Base-by-base conservation (phyloP, 75 land plant genomes). In the Cupressus sempervirens region DNA sequence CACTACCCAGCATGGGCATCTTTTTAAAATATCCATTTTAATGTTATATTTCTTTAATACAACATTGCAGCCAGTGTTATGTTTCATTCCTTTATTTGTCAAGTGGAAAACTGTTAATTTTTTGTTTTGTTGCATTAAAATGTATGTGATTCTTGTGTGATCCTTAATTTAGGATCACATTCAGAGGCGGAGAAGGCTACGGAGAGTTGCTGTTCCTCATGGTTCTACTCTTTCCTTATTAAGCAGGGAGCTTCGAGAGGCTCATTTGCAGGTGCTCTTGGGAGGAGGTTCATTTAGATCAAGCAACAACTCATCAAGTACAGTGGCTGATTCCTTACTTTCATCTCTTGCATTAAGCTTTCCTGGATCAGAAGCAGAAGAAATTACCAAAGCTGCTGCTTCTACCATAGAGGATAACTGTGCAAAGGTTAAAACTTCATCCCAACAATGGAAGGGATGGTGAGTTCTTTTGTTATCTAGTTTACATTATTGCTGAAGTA, bases 171-270 rank as follows among this genome's bases (percentile, higher is more conserved):
- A 85, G 85, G 83, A 83, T 88, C 81, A 95, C 97, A 85, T 96
- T 88, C 95, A 93, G 91, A 92, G 96, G 75, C 87, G 96, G 46
- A 89, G 94, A 43, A 89, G 96, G 82, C 87, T 91, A 84, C 92
- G 94, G 50, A 91, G 91, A 86, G 88, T 89, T 67, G 94, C 90
- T 53, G 70, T 92, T 70, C 94, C 96, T 43, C 89, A 85, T 40
- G 92, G 89, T 85, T 91, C 96, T 58, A 91, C 95, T 53, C 85
- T 95, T 79, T 94, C 98, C 65, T 86, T 95, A 50, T 86, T 96
- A 16, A 90, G 96, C 18, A 89, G 92, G 70, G 98, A 96, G 77
- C 93, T 95, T 56, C 89, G 98, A 4, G 98, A 96, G 87, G 93
- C 94, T 45, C 98, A 96, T 86, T 84, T 96, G 81, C 95, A 93